phyloP scores from a whole-genome alignment of 108 stramenopile genomes.

The Epithemia pelagica region DNA sequence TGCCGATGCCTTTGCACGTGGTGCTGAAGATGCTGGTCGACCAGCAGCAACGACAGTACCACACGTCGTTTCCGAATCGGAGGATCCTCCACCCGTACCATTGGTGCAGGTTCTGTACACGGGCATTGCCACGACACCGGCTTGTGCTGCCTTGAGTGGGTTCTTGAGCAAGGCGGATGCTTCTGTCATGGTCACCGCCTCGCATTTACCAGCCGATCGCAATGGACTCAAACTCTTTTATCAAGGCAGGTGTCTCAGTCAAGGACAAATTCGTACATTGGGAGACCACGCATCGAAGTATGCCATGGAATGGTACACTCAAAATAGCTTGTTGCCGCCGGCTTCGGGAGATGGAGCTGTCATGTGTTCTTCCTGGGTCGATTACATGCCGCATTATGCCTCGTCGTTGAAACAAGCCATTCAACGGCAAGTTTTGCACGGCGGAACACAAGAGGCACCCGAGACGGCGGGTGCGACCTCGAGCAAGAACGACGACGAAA shows the following conservation, averaged over 20 bases:
- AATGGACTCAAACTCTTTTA: slow-evolving; percentile 82
- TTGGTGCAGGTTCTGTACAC: slow-evolving; percentile 46
- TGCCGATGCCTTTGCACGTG: slow-evolving; percentile 63
- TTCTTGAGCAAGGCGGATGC: slow-evolving; percentile 29
- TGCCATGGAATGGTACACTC: slow-evolving; percentile 34
- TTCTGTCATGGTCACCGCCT: slow-evolving; percentile 76
- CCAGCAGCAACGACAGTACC: neutral
- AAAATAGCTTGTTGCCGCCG: slow-evolving; percentile 55
- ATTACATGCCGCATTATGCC: slow-evolving; percentile 62
- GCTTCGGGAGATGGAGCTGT: slow-evolving; percentile 52
- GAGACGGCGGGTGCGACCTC: neutral
- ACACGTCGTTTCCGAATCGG: neutral
- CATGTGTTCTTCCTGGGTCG: slow-evolving; percentile 53
- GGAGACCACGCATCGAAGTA: neutral
- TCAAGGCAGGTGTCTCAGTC: neutral
- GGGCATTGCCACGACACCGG: slow-evolving; percentile 68
- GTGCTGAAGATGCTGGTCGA: slow-evolving; percentile 37
- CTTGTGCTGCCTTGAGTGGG: slow-evolving; percentile 48
- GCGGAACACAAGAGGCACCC: too few species aligned
- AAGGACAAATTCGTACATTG: neutral
- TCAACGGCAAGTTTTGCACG: slow-evolving; percentile 26
- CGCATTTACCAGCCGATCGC: slow-evolving; percentile 69
- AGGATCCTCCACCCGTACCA: slow-evolving; percentile 3
- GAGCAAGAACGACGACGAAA: neutral
- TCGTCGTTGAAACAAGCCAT: slow-evolving; percentile 41